A percentile compares a stretch with the other conserved stretches of the same genome.
Evolutionary conservation across 768 basidiomycete species (phyloP).

Genomic region (Boletus edulis): DNA sequence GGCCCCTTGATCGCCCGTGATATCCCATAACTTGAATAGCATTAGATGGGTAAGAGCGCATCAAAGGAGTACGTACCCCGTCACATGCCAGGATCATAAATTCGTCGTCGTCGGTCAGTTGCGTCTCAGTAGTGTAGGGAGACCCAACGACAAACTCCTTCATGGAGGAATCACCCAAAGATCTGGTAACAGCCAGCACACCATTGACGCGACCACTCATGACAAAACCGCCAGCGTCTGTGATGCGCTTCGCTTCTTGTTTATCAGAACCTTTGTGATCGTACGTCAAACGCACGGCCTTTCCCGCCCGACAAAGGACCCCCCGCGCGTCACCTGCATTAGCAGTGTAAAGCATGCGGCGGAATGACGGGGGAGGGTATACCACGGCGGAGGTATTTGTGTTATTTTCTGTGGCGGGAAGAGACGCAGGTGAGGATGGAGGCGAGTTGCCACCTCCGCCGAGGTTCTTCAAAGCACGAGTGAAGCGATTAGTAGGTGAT

Average conservation of each 20-base stretch:
- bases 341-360: slow-evolving; percentile 88
- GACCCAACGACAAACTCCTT: slow-evolving; percentile 99
- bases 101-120: slow-evolving; percentile 87
- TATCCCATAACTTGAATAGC: slow-evolving; percentile 85
- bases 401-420: slow-evolving; percentile 31
- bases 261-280: slow-evolving; percentile 98
- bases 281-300: slow-evolving; percentile 91
- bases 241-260: slow-evolving; percentile 97
- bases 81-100: slow-evolving; percentile 96
- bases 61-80: slow-evolving; percentile 61
- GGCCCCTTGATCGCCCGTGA: slow-evolving; percentile 86
- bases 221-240: slow-evolving; percentile 96
- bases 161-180: slow-evolving; percentile 96
- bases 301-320: slow-evolving; percentile 88
- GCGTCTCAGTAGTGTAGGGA: slow-evolving; percentile 98
- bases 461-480: slow-evolving; percentile 53
- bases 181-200: slow-evolving; percentile 93
- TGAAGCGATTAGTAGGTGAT: slow-evolving; percentile 47
- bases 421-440: slow-evolving; percentile 10
- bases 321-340: slow-evolving; percentile 97
- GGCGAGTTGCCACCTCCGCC: slow-evolving; percentile 32
- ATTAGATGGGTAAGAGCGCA: slow-evolving; percentile 4
- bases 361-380: slow-evolving; percentile 46
- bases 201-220: slow-evolving; percentile 99
- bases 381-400: slow-evolving; percentile 29